Evolutionary conservation across 371 early-diverging fungal genomes (phyloP), one percentile per base, ranked within the genome.

Genomic region (Sporodiniella umbellata): DNA sequence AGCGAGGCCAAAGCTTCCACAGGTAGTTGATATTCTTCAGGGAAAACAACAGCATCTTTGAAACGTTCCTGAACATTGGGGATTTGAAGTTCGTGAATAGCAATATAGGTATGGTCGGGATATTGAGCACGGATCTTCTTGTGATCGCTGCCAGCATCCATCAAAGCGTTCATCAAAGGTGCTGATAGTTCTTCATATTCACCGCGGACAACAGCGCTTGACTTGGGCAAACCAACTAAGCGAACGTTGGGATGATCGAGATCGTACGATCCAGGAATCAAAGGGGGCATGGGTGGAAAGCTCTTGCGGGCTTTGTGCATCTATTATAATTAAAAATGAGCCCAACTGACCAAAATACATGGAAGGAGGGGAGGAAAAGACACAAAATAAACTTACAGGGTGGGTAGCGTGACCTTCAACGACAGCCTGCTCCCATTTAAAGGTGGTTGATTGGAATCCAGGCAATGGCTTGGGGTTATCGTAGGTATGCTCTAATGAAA

Each of bases 401-500:
- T 89, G 89, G 0, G 86, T 86, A 15, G 86, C 83, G 48, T 89
- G 89, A 8, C 89, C 89, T 55, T 89, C 89, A 12, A 86, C 61
- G 18, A 89, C 73, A 35, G 78, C 66, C 56, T 85, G 86, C 51
- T 89, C 89, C 89, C 89, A 89, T 43, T 81, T 78, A n/a, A 84
- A 60, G 3, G 72, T 62, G 5, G 81, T 62, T 2, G 71, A 70
- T 2, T 56, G 35, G n/a, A 85, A 58, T 18, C 57, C 61, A n/a
- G 83, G 88, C 1, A 66, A 42, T 0, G 72, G 56, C 17, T 71
- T 73, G 37, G 75, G 78, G 52, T 76, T 58, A 42, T 66, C 66
- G 57, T 82, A 88, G 4, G 84, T 77, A 28, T 74, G 53, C n/a
- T 64, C 68, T 75, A 31, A 33, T 25, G 11, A 31, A 35, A 37